Base-by-base conservation (phyloP, 179 eudicot species). In the Heliamphora pulchella region DNA sequence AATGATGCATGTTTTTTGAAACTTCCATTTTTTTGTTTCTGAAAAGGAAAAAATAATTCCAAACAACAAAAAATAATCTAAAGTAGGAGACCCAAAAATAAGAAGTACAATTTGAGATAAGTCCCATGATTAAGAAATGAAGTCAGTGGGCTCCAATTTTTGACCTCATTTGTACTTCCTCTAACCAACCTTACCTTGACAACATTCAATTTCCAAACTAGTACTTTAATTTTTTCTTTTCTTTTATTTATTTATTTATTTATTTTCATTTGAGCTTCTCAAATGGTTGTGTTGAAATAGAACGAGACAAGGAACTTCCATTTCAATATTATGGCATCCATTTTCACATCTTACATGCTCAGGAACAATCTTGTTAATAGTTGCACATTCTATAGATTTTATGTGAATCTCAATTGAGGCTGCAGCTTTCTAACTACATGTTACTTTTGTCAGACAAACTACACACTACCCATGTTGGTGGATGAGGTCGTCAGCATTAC, bases 401-500 rank as follows among this genome's bases (percentile, higher is more conserved):
- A 76, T 47, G 41, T 50, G 66, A 71, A 59, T 71, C 43, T 54
- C 9, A 58, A 20, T 74, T 13, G n/a, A 54, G 75, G 5, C 20
- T 47, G 39, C 57, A 77, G n/a, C 50, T 53, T 44, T 71, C 62
- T 78, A 44, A 76, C 74, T 58, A 43, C 43, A n/a, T 58, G 58
- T 64, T 61, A 62, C 18, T 47, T 85, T 85, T 71, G n/a, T n/a
- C 83, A 86, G 89, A 84, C 78, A 75, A 46, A 78, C 71, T 62
- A 73, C n/a, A 50, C 53, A 59, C 18, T 73, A 75, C 63, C 75
- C 79, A 5, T 79, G 81, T 62, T 57, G 86, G 80, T 87, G 86
- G 88, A 86, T 81, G 84, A 85, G 80, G 68, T 71, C 84, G 85
- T 87, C 90, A 70, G 80, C 81, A 72, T 84, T 87, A 58, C 71